Conservation (phyloP, 805 yeast species). For the Teunomyces cretensis region DNA sequence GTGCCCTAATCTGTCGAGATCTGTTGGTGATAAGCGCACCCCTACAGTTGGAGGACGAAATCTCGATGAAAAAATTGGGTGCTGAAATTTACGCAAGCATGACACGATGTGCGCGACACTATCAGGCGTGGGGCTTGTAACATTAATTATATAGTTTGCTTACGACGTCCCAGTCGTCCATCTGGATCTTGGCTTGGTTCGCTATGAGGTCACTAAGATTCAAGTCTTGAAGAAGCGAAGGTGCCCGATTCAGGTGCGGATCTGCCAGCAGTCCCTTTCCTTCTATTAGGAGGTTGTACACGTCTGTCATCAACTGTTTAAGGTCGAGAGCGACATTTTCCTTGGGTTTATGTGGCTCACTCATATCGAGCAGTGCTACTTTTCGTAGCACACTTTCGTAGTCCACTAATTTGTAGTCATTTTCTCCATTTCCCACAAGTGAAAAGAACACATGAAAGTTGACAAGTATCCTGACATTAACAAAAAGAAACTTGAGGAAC, state of each 20-base stretch:
- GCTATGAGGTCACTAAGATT: constrained; percentile 20
- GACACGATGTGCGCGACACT: background rate
- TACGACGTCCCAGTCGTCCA: constrained; percentile 38
- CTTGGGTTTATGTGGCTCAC: constrained; percentile 11
- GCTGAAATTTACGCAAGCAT: background rate
- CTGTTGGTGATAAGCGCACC: background rate
- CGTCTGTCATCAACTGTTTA: constrained; percentile 29
- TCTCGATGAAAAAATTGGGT: background rate
- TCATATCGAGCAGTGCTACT: constrained; percentile 14
- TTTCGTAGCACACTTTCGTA: constrained; percentile 20
- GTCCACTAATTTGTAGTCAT: constrained; percentile 15
- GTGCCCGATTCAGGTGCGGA: constrained; percentile 9
- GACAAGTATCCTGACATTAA: constrained; percentile 36
- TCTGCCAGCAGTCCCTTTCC: constrained; percentile 12
- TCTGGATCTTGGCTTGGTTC: constrained; percentile 25
- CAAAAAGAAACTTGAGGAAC: constrained; percentile 34
- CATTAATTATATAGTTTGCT: constrained; percentile 22
- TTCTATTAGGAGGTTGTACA: constrained; percentile 24
- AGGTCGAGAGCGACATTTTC: constrained; percentile 12
- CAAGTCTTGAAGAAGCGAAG: constrained; percentile 22
- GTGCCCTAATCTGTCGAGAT: background rate
- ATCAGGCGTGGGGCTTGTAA: constrained; percentile 4
- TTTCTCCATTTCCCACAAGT: constrained; percentile 7
- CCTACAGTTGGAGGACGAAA: background rate
- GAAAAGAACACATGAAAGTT: constrained; percentile 32